Evolutionary conservation across 352 stramenopile species (phyloP).

Genomic region (Pythium monospermum): DNA sequence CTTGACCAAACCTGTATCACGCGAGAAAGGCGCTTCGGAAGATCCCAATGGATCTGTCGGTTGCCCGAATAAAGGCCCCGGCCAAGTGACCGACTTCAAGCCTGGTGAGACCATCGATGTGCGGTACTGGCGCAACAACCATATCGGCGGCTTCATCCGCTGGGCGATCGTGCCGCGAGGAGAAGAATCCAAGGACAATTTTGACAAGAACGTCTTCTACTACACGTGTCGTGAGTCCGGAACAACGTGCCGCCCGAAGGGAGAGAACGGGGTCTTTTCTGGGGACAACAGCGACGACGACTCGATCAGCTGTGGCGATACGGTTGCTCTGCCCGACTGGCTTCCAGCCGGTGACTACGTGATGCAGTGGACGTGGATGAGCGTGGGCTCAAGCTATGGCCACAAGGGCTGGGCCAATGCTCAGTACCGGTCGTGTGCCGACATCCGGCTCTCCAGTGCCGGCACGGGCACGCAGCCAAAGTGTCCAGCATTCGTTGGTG

Average conservation of each 20-base stretch:
- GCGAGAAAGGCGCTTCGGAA: conserved; percentile 3
- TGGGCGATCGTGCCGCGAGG: conserved; percentile 20
- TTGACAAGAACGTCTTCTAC: conserved; percentile 23
- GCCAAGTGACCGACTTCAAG: conserved; percentile 13
- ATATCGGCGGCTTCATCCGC: conserved; percentile 28
- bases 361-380: conserved; percentile 19
- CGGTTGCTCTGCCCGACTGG: conserved; percentile 16
- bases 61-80: conserved; percentile 13
- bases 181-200: conserved; percentile 17
- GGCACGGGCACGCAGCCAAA: conserved; percentile 2
- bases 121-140: conserved; percentile 28
- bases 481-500: conserved; percentile 16
- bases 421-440: conserved; percentile 18
- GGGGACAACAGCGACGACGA: conserved; percentile 11
- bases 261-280: conserved; percentile 9
- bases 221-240: conserved; percentile 30
- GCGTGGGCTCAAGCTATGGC: conserved; percentile 12
- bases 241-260: conserved; percentile 10
- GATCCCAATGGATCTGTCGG: conserved; percentile 8
- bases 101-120: conserved; percentile 22
- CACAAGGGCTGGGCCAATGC: conserved; percentile 16
- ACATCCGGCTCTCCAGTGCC: conserved; percentile 12
- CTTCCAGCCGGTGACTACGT: conserved; percentile 15
- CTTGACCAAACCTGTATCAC: conserved; percentile 7
- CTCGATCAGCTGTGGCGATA: conserved; percentile 16